Evolutionary conservation across 805 yeast genomes (phyloP).

Genomic region (Hagleromyces aurorensis): DNA sequence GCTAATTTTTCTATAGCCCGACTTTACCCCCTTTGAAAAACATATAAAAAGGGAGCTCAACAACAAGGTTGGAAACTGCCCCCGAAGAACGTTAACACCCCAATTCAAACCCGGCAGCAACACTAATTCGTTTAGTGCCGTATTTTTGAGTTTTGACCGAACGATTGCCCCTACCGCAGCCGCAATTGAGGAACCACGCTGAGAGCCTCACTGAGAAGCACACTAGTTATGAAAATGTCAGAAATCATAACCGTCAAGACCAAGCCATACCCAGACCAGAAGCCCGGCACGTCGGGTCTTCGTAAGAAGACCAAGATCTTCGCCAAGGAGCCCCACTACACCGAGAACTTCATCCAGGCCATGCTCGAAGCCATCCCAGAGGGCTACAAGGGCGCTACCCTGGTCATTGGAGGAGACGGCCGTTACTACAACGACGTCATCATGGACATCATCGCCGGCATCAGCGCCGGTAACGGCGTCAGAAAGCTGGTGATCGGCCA

Average conservation of each 20-base stretch:
- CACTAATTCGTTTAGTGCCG: too few species aligned
- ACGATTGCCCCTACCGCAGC: too few species aligned
- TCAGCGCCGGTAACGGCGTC: constrained; percentile 90
- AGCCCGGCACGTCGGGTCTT: constrained; percentile 96
- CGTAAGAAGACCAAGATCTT: constrained; percentile 86
- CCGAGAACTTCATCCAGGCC: constrained; percentile 91
- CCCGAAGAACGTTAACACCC: too few species aligned
- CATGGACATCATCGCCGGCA: constrained; percentile 70
- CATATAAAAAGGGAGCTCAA: too few species aligned
- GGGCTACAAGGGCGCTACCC: constrained; percentile 62
- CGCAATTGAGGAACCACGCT: too few species aligned
- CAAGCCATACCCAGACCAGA: constrained; percentile 78
- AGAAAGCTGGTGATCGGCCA: constrained; percentile 79
- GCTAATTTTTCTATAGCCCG: too few species aligned
- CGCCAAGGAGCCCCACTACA: constrained; percentile 61
- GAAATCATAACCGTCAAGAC: constrained; percentile 48
- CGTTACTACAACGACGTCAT: constrained; percentile 81
- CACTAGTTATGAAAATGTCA: too few species aligned
- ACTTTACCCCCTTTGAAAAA: too few species aligned
- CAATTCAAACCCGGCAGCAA: too few species aligned
- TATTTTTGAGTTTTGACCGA: too few species aligned
- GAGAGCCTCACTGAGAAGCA: too few species aligned
- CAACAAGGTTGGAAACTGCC: too few species aligned
- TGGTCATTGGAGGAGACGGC: constrained; percentile 97
- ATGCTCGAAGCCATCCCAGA: constrained; percentile 83